Evolutionary conservation across 2,329 filamentous ascomycete species (phyloP).

Genomic region (Fusarium sp.): DNA sequence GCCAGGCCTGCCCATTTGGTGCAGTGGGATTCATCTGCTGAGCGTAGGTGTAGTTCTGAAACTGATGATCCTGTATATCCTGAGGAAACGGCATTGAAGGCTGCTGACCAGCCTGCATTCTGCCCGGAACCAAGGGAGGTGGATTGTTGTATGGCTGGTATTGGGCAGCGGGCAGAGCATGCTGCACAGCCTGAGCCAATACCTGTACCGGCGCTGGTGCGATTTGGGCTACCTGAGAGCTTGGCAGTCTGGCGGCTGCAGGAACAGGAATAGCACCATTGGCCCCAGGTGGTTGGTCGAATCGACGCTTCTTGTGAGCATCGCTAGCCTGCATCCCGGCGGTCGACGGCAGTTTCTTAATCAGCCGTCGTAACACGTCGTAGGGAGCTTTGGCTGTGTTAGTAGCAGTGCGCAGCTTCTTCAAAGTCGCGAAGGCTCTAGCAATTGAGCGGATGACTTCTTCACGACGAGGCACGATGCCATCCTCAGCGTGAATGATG

Average conservation of each 20-base stretch:
- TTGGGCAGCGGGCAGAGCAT: neutral
- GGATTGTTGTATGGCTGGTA: neutral
- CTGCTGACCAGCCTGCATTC: neutral
- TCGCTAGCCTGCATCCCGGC: neutral
- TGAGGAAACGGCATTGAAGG: neutral
- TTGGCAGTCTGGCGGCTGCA: neutral
- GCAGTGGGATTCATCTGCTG: neutral
- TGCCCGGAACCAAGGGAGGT: neutral
- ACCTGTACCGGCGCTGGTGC: neutral
- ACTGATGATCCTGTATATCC: neutral
- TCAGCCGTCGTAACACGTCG: conserved; percentile 15
- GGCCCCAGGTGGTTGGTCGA: neutral
- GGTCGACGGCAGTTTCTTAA: conserved; percentile 19
- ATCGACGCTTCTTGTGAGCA: conserved; percentile 9
- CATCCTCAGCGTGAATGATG: conserved; percentile 12
- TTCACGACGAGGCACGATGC: neutral
- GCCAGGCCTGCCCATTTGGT: neutral
- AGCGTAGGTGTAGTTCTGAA: neutral
- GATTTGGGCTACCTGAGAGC: neutral
- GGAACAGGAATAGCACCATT: neutral
- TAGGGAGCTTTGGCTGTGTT: conserved; percentile 23
- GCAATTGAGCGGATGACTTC: neutral
- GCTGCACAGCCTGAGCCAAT: neutral
- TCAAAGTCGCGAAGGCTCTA: conserved; percentile 5
- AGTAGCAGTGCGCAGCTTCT: conserved; percentile 17